These are phyloP conservation scores for Coprinopsis strossmayeri DNA, from an alignment of 768 basidiomycete species.

Conservation along the genomic window DNA sequence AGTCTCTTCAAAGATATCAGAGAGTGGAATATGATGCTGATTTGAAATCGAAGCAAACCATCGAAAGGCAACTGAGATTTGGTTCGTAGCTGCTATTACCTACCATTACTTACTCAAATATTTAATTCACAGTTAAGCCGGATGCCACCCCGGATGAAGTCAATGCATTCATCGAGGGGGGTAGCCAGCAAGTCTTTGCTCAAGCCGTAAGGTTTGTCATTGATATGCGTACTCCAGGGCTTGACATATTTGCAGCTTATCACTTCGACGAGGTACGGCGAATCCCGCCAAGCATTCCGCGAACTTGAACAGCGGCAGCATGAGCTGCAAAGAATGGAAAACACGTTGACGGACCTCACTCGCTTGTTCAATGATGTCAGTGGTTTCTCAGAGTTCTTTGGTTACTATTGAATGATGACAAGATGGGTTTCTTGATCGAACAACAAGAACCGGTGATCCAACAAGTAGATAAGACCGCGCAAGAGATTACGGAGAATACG, in stretches of 20 bases:
- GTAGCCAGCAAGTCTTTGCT: constrained; percentile 67
- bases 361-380: constrained; percentile 79
- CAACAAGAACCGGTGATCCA: constrained; percentile 76
- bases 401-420: too few species aligned
- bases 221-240: not conserved
- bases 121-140: constrained; percentile 68
- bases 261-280: constrained; percentile 74
- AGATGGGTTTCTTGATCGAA: constrained; percentile 76
- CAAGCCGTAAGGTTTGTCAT: constrained; percentile 46
- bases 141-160: constrained; percentile 82
- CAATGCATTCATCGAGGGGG: constrained; percentile 59
- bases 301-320: constrained; percentile 88
- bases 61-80: constrained; percentile 71
- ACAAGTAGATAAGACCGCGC: constrained; percentile 56
- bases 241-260: constrained; percentile 43
- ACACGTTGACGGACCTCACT: constrained; percentile 82
- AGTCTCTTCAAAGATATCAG: constrained; percentile 75
- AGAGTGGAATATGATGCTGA: constrained; percentile 65
- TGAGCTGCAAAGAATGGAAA: constrained; percentile 80
- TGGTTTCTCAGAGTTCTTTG: too few species aligned
- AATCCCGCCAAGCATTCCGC: constrained; percentile 72
- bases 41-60: constrained; percentile 57
- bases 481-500: constrained; percentile 60
- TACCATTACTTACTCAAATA: too few species aligned
- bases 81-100: constrained; percentile 32